Evolutionary conservation across 179 eudicot genomes (phyloP), one percentile per base, ranked within the genome.

Genomic region (Vitellaria paradoxa): DNA sequence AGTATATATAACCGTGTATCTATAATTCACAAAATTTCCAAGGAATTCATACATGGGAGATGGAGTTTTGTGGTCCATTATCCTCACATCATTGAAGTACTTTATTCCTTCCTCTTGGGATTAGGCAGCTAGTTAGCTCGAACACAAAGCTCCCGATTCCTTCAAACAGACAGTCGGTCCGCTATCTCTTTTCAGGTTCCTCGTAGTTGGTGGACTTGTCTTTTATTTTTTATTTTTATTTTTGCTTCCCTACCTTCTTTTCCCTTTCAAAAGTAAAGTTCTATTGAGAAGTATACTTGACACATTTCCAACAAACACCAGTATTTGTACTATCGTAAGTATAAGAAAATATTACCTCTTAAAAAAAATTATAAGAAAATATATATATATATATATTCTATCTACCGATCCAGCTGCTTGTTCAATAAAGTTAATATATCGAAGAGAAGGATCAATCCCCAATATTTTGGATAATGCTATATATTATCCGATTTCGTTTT

Each of bases 131-230:
- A 30, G 37, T 2, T 30, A 30, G 2, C 37, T 30, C 37, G 2
- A 30, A 30, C 37, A 2, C 73, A 80, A 73, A 81, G 30, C 75
- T 73, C 57, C 76, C 81, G 64, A 77, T 73, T 77, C 83, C 68
- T 80, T 83, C 86, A 82, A 80, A 80, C 73, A 77, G 83, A 76
- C 83, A 83, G 83, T 20, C 70, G 68, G 65, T 79, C 80, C 72
- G 30, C 77, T 64, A 45, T 68, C 79, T 70, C 82, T 75, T 82
- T 78, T 74, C 71, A 82, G 75, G n/a, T 63, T 24, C 78, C 68
- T 76, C 63, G 72, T 55, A 52, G 21, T 65, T 40, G 37, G 24
- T 63, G 72, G 26, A 40, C 63, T 17, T n/a, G 47, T 65, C 56
- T 76, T 17, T 11, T 40, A 11, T 46, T 30, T 68, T 37, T 23